Conservation (phyloP, 2,329 filamentous ascomycete genomes). For the Aspergillus sp. region DNA sequence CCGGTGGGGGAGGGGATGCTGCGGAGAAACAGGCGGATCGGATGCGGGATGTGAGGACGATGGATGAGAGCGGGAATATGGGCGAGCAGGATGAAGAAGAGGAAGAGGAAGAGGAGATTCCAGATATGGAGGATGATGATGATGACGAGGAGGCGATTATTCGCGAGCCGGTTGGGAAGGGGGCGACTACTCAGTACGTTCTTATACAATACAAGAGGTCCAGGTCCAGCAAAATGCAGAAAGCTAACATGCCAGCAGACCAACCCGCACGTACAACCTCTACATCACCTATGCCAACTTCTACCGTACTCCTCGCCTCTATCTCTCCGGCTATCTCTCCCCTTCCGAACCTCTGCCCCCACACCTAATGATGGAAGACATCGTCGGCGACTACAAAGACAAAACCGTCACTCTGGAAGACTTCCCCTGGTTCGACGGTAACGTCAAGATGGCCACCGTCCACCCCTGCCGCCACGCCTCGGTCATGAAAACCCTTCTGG, state of each 20-base stretch:
- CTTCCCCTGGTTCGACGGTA: conserved; percentile 87
- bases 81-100: conserved; percentile 62
- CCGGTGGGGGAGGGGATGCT: conserved; percentile 57
- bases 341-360: conserved; percentile 74
- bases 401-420: conserved; percentile 98
- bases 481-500: conserved; percentile 95
- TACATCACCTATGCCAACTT: conserved; percentile 98
- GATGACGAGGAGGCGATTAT: conserved; percentile 95
- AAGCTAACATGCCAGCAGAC: conserved; percentile 40
- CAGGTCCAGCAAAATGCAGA: no score
- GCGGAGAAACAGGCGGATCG: conserved; percentile 67
- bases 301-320: conserved; percentile 91
- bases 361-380: conserved; percentile 89
- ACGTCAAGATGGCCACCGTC: conserved; percentile 91
- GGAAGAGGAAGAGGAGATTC: conserved; percentile 70
- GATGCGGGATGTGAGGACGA: conserved; percentile 72
- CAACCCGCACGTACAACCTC: conserved; percentile 86
- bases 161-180: conserved; percentile 52
- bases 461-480: conserved; percentile 96
- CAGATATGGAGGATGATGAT: conserved; percentile 96
- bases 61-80: conserved; percentile 82
- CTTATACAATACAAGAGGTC: not conserved
- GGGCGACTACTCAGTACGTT: conserved; percentile 49
- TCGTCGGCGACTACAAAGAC: conserved; percentile 92
- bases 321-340: conserved; percentile 80